These are phyloP conservation scores for Spiraea crenata DNA, from an alignment of 331 rosid species.

Conservation along the genomic window DNA sequence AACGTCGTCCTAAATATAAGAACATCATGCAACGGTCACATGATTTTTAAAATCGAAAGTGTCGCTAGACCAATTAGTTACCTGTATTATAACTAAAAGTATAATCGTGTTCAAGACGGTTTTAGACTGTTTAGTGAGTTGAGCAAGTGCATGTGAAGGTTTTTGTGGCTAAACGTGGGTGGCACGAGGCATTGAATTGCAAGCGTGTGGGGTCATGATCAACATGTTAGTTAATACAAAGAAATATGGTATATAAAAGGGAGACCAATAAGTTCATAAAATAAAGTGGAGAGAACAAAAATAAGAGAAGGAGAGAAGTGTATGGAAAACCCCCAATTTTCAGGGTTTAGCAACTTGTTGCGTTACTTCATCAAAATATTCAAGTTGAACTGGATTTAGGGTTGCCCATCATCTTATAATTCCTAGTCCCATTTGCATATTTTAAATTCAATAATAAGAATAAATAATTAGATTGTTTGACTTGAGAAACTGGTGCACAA, in stretches of 20 bases:
- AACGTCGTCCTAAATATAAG: too few relatives aligned
- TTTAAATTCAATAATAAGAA: neutral
- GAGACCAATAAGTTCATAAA: neutral
- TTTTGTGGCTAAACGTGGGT: slow-evolving; percentile 25
- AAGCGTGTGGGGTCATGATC: slow-evolving; percentile 34
- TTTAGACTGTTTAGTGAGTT: neutral
- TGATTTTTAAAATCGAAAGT: too few relatives aligned
- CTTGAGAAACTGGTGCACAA: neutral
- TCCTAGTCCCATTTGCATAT: neutral
- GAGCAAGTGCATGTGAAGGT: neutral
- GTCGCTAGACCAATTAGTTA: too few relatives aligned
- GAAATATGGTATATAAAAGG: neutral
- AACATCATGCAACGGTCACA: too few relatives aligned
- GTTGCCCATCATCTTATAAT: neutral
- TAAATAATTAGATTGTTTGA: neutral
- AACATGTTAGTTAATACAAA: neutral
- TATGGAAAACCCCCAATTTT: neutral
- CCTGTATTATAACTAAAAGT: too few relatives aligned
- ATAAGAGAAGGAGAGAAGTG: neutral
- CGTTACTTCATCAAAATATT: neutral
- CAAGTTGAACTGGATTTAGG: neutral
- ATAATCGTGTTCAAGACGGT: neutral
- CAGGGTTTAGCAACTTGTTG: neutral
- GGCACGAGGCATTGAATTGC: slow-evolving; percentile 32
- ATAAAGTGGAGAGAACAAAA: neutral